Conservation (phyloP, 78 protist genomes). For the Trichosphaerium sp. region DNA sequence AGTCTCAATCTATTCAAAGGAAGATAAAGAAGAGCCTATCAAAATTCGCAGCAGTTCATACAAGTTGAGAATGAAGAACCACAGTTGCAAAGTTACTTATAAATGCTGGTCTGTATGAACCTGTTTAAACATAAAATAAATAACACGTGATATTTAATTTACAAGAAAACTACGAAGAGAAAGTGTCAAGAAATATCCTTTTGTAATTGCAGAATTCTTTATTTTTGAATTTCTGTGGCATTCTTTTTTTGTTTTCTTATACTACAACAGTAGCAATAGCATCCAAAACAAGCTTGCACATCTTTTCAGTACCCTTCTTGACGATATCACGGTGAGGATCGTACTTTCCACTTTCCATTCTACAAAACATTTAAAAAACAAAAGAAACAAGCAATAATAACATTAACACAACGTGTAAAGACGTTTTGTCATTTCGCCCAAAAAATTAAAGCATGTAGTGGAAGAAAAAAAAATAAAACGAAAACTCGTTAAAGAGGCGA, state of each 20-base stretch:
- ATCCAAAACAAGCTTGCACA: slow-evolving; percentile 36
- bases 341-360: no score
- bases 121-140: background rate
- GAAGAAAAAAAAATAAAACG: no score
- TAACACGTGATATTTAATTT: background rate
- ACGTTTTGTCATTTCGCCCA: no score
- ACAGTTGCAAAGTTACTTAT: background rate
- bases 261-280: slow-evolving; percentile 5
- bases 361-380: no score
- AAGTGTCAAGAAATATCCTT: background rate
- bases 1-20: background rate
- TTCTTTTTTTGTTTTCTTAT: background rate
- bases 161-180: background rate
- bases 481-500: no score
- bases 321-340: slow-evolving; percentile 42
- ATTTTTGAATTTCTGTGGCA: slow-evolving; percentile 5
- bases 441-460: no score
- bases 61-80: no score
- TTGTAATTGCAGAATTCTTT: background rate
- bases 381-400: no score
- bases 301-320: slow-evolving; percentile 34
- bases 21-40: background rate
- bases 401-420: no score
- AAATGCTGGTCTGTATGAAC: background rate
- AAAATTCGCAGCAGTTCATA: background rate